These are phyloP conservation scores for Diutina siamensis DNA, from an alignment of 1,139 yeast genomes.

Conservation along the genomic window DNA sequence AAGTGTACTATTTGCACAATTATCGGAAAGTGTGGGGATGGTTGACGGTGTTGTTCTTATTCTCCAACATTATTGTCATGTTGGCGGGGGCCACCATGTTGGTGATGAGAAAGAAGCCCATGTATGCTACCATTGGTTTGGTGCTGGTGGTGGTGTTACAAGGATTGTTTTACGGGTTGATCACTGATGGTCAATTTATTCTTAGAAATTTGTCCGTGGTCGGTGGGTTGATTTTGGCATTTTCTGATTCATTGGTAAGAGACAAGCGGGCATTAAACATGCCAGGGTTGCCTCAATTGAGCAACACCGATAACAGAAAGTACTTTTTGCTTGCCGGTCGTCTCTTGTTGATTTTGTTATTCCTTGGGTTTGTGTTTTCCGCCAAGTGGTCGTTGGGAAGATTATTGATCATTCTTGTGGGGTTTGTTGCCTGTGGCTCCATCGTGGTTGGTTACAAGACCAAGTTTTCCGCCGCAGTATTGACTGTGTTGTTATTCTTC, in stretches of 20 bases:
- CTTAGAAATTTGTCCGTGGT: conserved; percentile 81
- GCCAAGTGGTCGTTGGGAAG: conserved; percentile 65
- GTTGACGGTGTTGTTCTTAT: conserved; percentile 61
- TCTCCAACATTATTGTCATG: conserved; percentile 62
- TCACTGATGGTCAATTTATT: conserved; percentile 71
- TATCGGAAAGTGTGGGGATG: conserved; percentile 74
- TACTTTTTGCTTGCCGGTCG: conserved; percentile 86
- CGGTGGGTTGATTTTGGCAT: conserved; percentile 85
- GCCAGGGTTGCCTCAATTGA: conserved; percentile 87
- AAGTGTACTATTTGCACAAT: conserved; percentile 71
- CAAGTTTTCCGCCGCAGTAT: conserved; percentile 71
- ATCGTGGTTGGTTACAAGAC: conserved; percentile 93
- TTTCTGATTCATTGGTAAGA: conserved; percentile 80
- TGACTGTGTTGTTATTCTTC: conserved; percentile 61
- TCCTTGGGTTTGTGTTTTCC: conserved; percentile 75
- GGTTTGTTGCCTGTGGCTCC: conserved; percentile 61
- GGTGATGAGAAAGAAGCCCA: conserved; percentile 58
- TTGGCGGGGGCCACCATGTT: conserved; percentile 59
- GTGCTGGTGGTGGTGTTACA: conserved; percentile 68
- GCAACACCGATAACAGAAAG: conserved; percentile 74
- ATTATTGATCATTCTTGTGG: conserved; percentile 54
- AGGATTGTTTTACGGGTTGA: conserved; percentile 82
- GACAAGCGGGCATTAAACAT: conserved; percentile 59
- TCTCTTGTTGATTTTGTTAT: conserved; percentile 71
- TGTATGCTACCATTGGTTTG: conserved; percentile 57